Evolutionary conservation across 495 filamentous ascomycete genomes (phyloP), one percentile per base, ranked within the genome.

Genomic region (Hypoxylon rickii): DNA sequence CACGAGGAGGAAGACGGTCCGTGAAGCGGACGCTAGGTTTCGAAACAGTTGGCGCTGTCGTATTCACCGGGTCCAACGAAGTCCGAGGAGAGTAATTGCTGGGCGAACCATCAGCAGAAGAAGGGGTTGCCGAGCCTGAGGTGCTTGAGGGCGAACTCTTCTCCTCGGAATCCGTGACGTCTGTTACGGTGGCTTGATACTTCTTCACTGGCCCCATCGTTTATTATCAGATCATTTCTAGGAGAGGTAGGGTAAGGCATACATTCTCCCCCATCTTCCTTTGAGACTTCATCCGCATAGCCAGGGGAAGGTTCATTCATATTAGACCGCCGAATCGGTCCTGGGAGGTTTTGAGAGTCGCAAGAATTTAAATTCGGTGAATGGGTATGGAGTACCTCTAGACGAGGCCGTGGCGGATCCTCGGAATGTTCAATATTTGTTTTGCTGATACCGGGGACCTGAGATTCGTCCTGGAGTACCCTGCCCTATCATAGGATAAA

Each of bases 1-100:
- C 33, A 20, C 36, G 48, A 42, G 51, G 65, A 34, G 54, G 55
- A 0, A 40, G 51, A 29, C 62, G 44, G 51, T 51, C 47, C 26
- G 21, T 32, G 29, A 55, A 47, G 1, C 44, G 38, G 19, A 46
- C 29, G 3, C 18, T 22, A 2, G 42, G 56, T 33, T 44, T 48
- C 12, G 46, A 40, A 3, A 31, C 18, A 26, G 56, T 51, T 36
- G 46, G 16, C 37, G 20, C 41, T 24, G 13, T 12, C 7, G 49
- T 22, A 33, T 18, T 44, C 12, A 22, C 31, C 7, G 52, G 39
- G 26, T 38, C 58, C 6, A 19, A 17, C 4, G 54, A 39, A 11
- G 48, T 33, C n/a, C 3, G 33, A 6, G 31, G 44, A 6, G 44
- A 48, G 7, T 37, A 17, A 7, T 12, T 26, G 29, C 51, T 42